These are phyloP conservation scores for Huntiella omanensis DNA, from an alignment of 2,329 filamentous ascomycete genomes.

Conservation along the genomic window DNA sequence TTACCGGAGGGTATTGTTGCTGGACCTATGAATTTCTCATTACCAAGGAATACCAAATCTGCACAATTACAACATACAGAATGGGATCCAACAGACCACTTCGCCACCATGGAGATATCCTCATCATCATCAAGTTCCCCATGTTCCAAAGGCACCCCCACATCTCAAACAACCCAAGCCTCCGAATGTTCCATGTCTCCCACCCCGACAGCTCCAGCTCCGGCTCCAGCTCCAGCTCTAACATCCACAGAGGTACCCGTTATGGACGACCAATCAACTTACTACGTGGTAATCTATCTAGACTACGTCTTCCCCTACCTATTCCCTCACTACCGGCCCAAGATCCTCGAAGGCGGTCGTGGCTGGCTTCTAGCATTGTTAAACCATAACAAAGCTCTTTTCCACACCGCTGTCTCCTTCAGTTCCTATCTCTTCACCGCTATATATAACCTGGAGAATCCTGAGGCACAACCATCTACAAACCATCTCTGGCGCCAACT, in stretches of 20 bases:
- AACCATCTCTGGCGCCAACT: slow-evolving; percentile 21
- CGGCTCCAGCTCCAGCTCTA: not conserved
- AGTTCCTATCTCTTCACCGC: slow-evolving; percentile 38
- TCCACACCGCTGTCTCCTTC: slow-evolving; percentile 36
- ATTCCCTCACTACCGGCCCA: slow-evolving; percentile 43
- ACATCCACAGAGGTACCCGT: not conserved
- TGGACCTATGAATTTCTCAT: too few relatives aligned
- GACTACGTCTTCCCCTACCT: slow-evolving; percentile 44
- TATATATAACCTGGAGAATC: slow-evolving; percentile 14
- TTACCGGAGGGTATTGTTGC: too few relatives aligned
- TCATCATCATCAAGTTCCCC: slow-evolving; percentile 13
- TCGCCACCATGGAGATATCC: slow-evolving; percentile 14
- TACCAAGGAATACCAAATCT: not conserved
- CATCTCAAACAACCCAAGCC: slow-evolving; percentile 5
- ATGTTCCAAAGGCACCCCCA: slow-evolving; percentile 9
- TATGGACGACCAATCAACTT: slow-evolving; percentile 14
- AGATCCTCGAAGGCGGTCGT: slow-evolving; percentile 34
- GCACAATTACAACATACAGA: slow-evolving; percentile 14
- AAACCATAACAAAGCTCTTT: slow-evolving; percentile 36
- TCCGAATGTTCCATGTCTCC: slow-evolving; percentile 11
- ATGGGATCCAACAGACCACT: slow-evolving; percentile 18
- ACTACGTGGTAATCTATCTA: slow-evolving; percentile 38
- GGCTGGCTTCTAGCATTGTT: slow-evolving; percentile 41
- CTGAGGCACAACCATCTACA: slow-evolving; percentile 19
- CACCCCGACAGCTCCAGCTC: not conserved